Evolutionary conservation across 1,139 yeast genomes (phyloP), one percentile per base, ranked within the genome.

Genomic region (Hemisphaericaspora xylofermentans): DNA sequence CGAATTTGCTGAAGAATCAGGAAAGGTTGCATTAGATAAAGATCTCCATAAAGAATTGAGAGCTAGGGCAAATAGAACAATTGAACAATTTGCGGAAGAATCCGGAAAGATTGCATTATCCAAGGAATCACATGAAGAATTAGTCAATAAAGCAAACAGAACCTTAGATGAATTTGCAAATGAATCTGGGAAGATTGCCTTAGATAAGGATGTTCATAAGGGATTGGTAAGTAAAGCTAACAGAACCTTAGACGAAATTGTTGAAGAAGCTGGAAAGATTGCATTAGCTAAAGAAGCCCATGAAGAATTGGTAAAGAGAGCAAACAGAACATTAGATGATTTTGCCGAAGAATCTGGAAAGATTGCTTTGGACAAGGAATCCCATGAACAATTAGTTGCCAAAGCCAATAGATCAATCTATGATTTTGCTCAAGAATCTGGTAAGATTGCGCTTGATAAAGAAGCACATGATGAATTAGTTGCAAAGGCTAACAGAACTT

Each of bases 381-480:
- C 58, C 0, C 47, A 43, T 36, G 15, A 36, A 1, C 27, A 21
- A 2, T 45, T 58, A 19, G 39, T 40, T 16, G 32, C 29, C 2
- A 45, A 33, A 31, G 52, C 61, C 1, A 44, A 45, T 12, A 51
- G 44, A 28, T 36, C 58, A 7, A 39, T 55, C 3, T 48, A 46
- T 33, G 49, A 40, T 2, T 37, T 45, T 12, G 62, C 62, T 2
- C 29, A 39, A 5, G 50, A 46, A 25, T 37, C 37, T 6, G 46
- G 50, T 8, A 38, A 53, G 48, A 34, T 41, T 12, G 36, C 40
- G 2, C 24, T 48, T n/a, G 27, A 56, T 1, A 38, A 44, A 6
- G 35, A 41, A 3, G 61, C 58, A 1, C 47, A 43, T 36, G 15
- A 36, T 1, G 28, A 21, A 2, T 45, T 58, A 19, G 39, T 40